Conservation (phyloP, 2,329 filamentous ascomycete species). For the Furcasterigmium sp. region DNA sequence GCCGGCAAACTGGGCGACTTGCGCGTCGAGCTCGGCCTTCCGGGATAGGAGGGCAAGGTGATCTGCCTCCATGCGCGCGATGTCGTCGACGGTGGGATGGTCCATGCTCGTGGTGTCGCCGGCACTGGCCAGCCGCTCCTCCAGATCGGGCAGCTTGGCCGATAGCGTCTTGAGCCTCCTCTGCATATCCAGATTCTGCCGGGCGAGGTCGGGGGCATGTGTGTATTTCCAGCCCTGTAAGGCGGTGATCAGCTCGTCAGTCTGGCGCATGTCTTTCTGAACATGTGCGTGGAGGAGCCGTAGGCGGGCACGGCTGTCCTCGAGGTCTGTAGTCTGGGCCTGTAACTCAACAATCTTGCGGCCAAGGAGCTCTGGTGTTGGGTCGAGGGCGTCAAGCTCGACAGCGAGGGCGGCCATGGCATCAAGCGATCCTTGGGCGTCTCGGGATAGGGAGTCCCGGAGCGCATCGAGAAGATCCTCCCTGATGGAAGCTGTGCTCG, state of each 20-base stretch:
- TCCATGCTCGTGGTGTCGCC: slow-evolving; percentile 26
- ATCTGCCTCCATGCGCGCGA: slow-evolving; percentile 52
- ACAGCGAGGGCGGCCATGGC: slow-evolving; percentile 49
- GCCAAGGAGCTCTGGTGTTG: slow-evolving; percentile 43
- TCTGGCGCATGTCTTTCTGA: slow-evolving; percentile 38
- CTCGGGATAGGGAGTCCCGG: slow-evolving; percentile 47
- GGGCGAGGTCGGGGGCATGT: slow-evolving; percentile 53
- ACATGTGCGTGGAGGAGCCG: slow-evolving; percentile 52
- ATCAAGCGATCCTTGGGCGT: slow-evolving; percentile 51
- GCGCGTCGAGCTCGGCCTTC: slow-evolving; percentile 55
- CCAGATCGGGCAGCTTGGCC: slow-evolving; percentile 63
- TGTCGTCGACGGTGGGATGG: slow-evolving; percentile 48
- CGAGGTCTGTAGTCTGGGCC: slow-evolving; percentile 43
- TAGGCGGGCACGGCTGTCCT: slow-evolving; percentile 51
- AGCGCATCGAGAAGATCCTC: slow-evolving; percentile 46
- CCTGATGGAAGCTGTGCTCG: slow-evolving; percentile 18
- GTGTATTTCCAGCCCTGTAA: slow-evolving; percentile 44
- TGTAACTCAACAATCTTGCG: slow-evolving; percentile 51
- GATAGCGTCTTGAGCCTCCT: slow-evolving; percentile 63
- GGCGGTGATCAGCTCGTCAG: slow-evolving; percentile 32
- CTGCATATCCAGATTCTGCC: slow-evolving; percentile 69
- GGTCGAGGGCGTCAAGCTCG: slow-evolving; percentile 42
- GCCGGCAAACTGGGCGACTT: slow-evolving; percentile 62
- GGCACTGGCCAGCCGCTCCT: slow-evolving; percentile 43
- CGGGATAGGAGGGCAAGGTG: slow-evolving; percentile 51